Conservation (phyloP, 805 yeast genomes). For the Candida fluviatilis region DNA sequence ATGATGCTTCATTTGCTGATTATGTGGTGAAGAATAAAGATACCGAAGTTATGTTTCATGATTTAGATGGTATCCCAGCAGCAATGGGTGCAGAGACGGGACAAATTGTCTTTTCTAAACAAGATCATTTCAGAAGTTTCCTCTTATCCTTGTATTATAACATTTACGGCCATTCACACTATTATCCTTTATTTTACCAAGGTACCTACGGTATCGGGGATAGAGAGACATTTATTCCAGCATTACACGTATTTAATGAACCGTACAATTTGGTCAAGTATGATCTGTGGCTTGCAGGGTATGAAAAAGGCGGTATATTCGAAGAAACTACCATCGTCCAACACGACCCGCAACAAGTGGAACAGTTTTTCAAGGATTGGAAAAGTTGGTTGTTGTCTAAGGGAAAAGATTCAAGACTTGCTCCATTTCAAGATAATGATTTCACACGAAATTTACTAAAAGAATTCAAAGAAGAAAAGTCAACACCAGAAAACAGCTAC, state of each 20-base stretch:
- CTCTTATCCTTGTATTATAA: conserved; percentile 33
- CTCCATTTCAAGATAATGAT: conserved; percentile 26
- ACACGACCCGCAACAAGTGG: conserved; percentile 21
- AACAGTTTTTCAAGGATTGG: conserved; percentile 21
- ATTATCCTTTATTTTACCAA: conserved; percentile 30
- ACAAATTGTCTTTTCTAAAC: conserved; percentile 32
- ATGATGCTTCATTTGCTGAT: conserved; percentile 19
- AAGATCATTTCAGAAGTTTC: conserved; percentile 26
- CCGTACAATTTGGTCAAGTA: conserved; percentile 24
- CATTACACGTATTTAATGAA: conserved; percentile 32
- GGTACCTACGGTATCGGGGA: conserved; percentile 33
- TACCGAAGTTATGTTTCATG: conserved; percentile 24
- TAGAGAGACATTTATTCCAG: conserved; percentile 35
- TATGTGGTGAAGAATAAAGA: conserved; percentile 16
- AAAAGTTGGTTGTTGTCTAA: conserved; percentile 18
- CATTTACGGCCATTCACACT: conserved; percentile 23
- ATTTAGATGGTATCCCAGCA: conserved; percentile 27
- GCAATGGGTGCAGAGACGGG: conserved; percentile 30
- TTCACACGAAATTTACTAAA: conserved; percentile 19
- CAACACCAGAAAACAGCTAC: conserved; percentile 4
- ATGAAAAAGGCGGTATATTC: conserved; percentile 11
- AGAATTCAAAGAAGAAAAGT: conserved; percentile 13
- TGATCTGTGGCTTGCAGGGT: conserved; percentile 13
- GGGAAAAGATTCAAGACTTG: conserved; percentile 24
- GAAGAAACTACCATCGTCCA: conserved; percentile 31